phyloP scores from a whole-genome alignment of 2,329 filamentous ascomycete species.

The Hansfordia pulvinata region DNA sequence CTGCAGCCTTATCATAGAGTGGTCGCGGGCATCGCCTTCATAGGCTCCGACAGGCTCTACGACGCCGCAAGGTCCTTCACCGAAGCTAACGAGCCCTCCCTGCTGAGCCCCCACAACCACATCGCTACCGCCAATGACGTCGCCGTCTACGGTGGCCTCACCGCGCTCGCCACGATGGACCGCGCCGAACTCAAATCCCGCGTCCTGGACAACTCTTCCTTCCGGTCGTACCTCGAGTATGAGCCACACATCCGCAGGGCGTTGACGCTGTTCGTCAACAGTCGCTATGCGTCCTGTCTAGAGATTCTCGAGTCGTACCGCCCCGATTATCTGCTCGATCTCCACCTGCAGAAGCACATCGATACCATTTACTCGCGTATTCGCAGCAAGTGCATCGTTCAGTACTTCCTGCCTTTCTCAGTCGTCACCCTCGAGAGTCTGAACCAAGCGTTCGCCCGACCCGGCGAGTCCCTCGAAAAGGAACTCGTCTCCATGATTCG shows the following conservation, averaged over 20 bases:
- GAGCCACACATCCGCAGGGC: constrained; percentile 91
- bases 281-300: constrained; percentile 77
- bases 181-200: constrained; percentile 58
- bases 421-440: constrained; percentile 72
- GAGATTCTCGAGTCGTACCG: constrained; percentile 70
- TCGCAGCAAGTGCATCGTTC: constrained; percentile 80
- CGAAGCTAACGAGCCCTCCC: constrained; percentile 35
- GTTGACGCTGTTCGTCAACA: constrained; percentile 77
- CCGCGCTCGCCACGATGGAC: constrained; percentile 82
- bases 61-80: constrained; percentile 66
- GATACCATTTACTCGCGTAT: constrained; percentile 58
- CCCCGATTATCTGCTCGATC: constrained; percentile 78
- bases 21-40: constrained; percentile 33
- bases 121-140: constrained; percentile 76
- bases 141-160: constrained; percentile 80
- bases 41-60: constrained; percentile 30
- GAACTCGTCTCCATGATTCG: constrained; percentile 75
- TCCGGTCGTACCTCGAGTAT: constrained; percentile 79
- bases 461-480: constrained; percentile 48
- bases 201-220: constrained; percentile 69
- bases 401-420: constrained; percentile 86
- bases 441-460: constrained; percentile 58
- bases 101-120: constrained; percentile 48
- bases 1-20: constrained; percentile 38
- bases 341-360: constrained; percentile 70